phyloP scores from a whole-genome alignment of 164 flowering plant species.

The Pachysandra terminalis region DNA sequence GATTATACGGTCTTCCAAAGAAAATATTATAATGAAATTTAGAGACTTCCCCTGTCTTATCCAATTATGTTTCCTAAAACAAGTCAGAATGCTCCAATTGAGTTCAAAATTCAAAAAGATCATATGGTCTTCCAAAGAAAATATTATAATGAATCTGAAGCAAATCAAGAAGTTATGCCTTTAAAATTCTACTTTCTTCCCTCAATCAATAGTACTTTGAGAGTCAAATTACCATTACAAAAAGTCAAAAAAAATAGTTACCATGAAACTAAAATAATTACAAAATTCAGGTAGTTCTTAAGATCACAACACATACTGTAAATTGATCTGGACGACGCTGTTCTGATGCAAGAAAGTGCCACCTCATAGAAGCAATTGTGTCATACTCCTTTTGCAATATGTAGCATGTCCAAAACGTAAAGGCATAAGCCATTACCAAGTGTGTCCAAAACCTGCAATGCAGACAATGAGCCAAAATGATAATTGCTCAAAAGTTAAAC shows the following conservation, averaged over 20 bases:
- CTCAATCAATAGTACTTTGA: not conserved
- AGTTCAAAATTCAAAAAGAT: too few species aligned
- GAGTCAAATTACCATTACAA: not conserved
- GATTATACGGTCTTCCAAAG: too few species aligned
- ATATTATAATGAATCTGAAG: too few species aligned
- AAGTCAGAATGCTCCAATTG: too few species aligned
- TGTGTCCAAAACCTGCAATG: conserved; percentile 78
- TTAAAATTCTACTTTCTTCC: too few species aligned
- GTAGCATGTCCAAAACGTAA: conserved; percentile 85
- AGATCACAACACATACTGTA: conserved; percentile 44
- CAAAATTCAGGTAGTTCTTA: not conserved
- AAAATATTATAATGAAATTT: too few species aligned
- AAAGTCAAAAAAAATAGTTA: not conserved
- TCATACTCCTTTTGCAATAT: conserved; percentile 65
- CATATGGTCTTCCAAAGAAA: too few species aligned
- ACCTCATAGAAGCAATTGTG: conserved; percentile 61
- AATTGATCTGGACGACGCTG: conserved; percentile 80
- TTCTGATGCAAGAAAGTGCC: conserved; percentile 78
- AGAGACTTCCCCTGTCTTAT: too few species aligned
- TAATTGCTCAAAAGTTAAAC: not conserved
- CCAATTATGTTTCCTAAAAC: too few species aligned
- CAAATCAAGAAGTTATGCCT: too few species aligned
- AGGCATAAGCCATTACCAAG: conserved; percentile 73
- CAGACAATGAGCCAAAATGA: not conserved
- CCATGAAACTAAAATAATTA: not conserved